These are phyloP conservation scores for Metschnikowia orientalis DNA, from an alignment of 805 yeast species.

Conservation along the genomic window DNA sequence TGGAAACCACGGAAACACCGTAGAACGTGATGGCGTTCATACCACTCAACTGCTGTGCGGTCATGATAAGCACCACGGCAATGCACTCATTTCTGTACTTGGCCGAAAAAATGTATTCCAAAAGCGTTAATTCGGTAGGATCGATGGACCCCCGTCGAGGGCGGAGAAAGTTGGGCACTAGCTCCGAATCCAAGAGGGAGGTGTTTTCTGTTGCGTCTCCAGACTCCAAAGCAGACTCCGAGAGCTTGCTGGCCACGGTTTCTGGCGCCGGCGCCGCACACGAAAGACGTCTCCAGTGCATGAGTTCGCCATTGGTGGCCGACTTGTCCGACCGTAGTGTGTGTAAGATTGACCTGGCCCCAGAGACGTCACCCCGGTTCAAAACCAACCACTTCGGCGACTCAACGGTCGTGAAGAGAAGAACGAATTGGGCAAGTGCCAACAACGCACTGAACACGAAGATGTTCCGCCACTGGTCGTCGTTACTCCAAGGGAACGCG, in stretches of 20 bases:
- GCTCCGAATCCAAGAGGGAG: slow-evolving; percentile 3
- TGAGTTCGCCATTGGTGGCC: slow-evolving; percentile 31
- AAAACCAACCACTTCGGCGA: slow-evolving; percentile 42
- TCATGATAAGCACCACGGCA: slow-evolving; percentile 34
- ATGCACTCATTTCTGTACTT: slow-evolving; percentile 23
- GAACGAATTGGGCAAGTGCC: slow-evolving; percentile 26
- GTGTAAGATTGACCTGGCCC: slow-evolving; percentile 28
- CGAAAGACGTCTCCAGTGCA: slow-evolving; percentile 34
- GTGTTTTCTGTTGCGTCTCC: slow-evolving; percentile 4
- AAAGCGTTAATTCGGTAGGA: slow-evolving; percentile 19
- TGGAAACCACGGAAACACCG: slow-evolving; percentile 20
- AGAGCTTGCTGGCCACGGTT: too few relatives aligned
- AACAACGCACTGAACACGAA: slow-evolving; percentile 25
- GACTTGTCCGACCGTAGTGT: slow-evolving; percentile 27
- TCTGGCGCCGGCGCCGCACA: slow-evolving; percentile 5
- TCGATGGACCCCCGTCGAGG: slow-evolving; percentile 22
- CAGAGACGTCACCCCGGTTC: slow-evolving; percentile 23
- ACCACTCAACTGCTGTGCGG: slow-evolving; percentile 33
- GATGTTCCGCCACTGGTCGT: slow-evolving; percentile 35
- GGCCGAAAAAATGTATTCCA: slow-evolving; percentile 19
- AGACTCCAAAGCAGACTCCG: too few relatives aligned
- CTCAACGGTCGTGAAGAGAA: slow-evolving; percentile 34
- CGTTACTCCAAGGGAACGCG: slow-evolving; percentile 31
- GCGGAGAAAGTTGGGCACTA: not conserved
- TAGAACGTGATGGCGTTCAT: slow-evolving; percentile 26